Conservation (phyloP, 805 yeast genomes). For the Zygoascus tannicola region DNA sequence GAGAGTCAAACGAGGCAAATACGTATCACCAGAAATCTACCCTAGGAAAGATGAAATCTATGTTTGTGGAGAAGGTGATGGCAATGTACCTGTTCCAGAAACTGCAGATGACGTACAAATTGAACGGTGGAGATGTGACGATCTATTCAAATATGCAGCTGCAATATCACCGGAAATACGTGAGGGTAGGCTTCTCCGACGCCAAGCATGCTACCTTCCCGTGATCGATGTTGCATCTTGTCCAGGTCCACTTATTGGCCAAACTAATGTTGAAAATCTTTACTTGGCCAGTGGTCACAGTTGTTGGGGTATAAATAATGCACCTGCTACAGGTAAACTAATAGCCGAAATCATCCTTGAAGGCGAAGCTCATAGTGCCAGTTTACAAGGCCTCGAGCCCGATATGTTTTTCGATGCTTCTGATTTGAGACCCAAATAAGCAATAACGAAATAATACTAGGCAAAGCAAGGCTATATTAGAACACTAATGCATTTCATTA, state of each 20-base stretch:
- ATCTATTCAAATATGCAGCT: constrained; percentile 71
- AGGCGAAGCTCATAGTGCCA: constrained; percentile 70
- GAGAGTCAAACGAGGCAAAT: constrained; percentile 45
- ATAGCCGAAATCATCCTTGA: constrained; percentile 81
- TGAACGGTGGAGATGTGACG: constrained; percentile 79
- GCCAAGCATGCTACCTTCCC: constrained; percentile 94
- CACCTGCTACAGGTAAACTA: constrained; percentile 93
- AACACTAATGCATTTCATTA: no score
- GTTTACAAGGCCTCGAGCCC: constrained; percentile 77
- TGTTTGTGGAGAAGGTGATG: constrained; percentile 95
- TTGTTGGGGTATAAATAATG: constrained; percentile 98
- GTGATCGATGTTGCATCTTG: constrained; percentile 87
- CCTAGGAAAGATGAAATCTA: constrained; percentile 94
- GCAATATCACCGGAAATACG: constrained; percentile 60
- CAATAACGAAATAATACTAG: no score
- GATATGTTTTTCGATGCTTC: constrained; percentile 58
- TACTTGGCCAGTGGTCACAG: constrained; percentile 88
- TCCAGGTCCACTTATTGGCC: constrained; percentile 90
- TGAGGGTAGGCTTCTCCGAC: constrained; percentile 63
- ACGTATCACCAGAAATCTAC: constrained; percentile 84
- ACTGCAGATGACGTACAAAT: constrained; percentile 91
- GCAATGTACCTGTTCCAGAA: constrained; percentile 83
- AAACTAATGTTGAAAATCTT: constrained; percentile 73
- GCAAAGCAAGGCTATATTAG: no score
- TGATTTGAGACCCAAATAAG: no score